Evolutionary conservation across 805 yeast species (phyloP).

Genomic region (Spathaspora sp.): DNA sequence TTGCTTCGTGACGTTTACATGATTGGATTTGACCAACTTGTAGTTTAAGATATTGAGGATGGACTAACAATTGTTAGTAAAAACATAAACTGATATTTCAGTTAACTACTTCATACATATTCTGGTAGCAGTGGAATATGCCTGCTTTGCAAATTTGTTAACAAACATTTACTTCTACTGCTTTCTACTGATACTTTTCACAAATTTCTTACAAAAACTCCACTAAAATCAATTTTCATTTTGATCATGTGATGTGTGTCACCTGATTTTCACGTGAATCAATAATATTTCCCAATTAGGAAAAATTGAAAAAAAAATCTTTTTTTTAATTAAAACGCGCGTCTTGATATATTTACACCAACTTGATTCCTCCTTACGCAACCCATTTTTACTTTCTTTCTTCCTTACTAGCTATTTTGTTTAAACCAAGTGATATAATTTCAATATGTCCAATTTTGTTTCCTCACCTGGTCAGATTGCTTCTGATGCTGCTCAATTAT

Average conservation of each 20-base stretch:
- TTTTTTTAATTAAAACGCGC: not conserved
- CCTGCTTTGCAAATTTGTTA: not conserved
- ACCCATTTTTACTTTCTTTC: not conserved
- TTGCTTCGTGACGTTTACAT: slow-evolving; percentile 49
- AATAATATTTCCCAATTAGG: slow-evolving; percentile 4
- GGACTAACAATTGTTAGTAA: not conserved
- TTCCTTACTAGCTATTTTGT: slow-evolving; percentile 1
- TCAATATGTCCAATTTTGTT: slow-evolving; percentile 37
- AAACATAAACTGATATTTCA: not conserved
- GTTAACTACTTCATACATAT: not conserved
- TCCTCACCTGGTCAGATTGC: slow-evolving; percentile 43
- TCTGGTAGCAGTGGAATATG: not conserved
- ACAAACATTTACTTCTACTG: not conserved
- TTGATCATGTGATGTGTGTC: not conserved
- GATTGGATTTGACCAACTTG: slow-evolving; percentile 48
- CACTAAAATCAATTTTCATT: too few relatives aligned
- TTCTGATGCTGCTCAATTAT: slow-evolving; percentile 40
- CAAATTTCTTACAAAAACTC: too few relatives aligned
- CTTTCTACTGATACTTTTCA: not conserved
- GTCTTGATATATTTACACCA: not conserved
- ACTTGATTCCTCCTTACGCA: not conserved
- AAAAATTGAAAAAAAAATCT: not conserved
- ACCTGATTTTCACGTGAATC: slow-evolving; percentile 2
- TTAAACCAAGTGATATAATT: not conserved
- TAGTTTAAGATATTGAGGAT: slow-evolving; percentile 5